Evolutionary conservation across 352 stramenopile species (phyloP).

Genomic region (Globisporangium sylvaticum): DNA sequence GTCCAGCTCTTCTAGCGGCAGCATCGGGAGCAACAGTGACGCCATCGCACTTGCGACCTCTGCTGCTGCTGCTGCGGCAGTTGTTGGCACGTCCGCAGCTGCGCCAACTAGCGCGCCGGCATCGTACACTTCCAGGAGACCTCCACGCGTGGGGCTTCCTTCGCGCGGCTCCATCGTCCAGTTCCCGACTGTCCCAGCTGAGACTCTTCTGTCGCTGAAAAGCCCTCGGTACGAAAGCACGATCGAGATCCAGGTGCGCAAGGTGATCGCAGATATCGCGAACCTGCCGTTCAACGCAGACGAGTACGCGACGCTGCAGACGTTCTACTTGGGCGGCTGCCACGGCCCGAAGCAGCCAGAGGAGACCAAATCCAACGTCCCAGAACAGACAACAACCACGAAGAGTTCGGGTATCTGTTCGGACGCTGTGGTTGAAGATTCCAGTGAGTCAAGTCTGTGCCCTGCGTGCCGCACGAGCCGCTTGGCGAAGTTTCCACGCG

Average conservation of each 20-base stretch:
- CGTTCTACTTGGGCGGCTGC: constrained; percentile 59
- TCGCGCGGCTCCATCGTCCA: constrained; percentile 38
- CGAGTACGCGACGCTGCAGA: constrained; percentile 55
- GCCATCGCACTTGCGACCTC: constrained; percentile 24
- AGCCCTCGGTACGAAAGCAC: constrained; percentile 68
- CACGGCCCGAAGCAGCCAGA: constrained; percentile 26
- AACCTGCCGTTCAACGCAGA: constrained; percentile 62
- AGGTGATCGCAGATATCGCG: constrained; percentile 59
- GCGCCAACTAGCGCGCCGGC: constrained; percentile 5
- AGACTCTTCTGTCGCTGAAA: constrained; percentile 59
- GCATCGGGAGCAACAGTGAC: constrained; percentile 38
- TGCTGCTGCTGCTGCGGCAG: constrained; percentile 12
- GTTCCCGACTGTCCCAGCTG: constrained; percentile 24
- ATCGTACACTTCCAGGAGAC: constrained; percentile 9
- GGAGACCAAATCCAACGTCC: background rate
- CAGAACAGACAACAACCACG: background rate
- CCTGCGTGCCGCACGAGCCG: constrained; percentile 43
- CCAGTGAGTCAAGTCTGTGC: constrained; percentile 27
- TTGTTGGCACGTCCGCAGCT: background rate
- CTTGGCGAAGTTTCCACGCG: constrained; percentile 48
- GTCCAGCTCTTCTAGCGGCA: constrained; percentile 41
- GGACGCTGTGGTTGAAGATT: constrained; percentile 21
- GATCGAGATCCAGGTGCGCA: constrained; percentile 68
- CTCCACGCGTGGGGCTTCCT: constrained; percentile 37
- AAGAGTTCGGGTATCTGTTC: constrained; percentile 7